These are phyloP conservation scores for Paecilomyces sp. DNA, from an alignment of 2,329 filamentous ascomycete species.

Conservation along the genomic window DNA sequence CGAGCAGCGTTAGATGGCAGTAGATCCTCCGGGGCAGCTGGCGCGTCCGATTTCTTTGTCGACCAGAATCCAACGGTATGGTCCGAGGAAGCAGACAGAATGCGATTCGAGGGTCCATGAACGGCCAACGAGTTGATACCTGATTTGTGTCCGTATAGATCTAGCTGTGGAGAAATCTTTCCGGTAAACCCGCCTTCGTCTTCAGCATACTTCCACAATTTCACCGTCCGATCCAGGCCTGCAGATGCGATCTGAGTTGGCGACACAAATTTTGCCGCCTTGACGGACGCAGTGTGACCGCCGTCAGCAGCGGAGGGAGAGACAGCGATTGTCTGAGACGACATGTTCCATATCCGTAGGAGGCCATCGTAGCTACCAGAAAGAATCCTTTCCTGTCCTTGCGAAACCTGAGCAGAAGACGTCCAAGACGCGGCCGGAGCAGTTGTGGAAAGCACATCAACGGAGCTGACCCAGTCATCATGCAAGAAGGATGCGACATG, in stretches of 20 bases:
- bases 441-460: conserved; percentile 69
- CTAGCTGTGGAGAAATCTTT: conserved; percentile 63
- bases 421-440: conserved; percentile 56
- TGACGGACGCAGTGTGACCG: conserved; percentile 70
- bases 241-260: conserved; percentile 72
- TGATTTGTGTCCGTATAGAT: conserved; percentile 75
- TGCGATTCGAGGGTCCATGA: conserved; percentile 63
- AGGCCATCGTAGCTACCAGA: conserved; percentile 91
- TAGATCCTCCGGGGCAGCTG: conserved; percentile 62
- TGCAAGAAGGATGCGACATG: conserved; percentile 92
- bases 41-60: conserved; percentile 66
- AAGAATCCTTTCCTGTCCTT: conserved; percentile 65
- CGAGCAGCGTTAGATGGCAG: conserved; percentile 59
- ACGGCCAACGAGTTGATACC: conserved; percentile 69
- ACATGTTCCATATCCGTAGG: conserved; percentile 81
- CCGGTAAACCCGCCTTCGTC: conserved; percentile 53
- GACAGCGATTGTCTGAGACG: conserved; percentile 74
- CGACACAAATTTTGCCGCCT: conserved; percentile 76
- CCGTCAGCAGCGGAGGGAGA: conserved; percentile 60
- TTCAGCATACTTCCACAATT: conserved; percentile 84
- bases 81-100: conserved; percentile 81
- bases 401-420: conserved; percentile 39
- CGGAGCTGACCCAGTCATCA: conserved; percentile 89
- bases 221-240: conserved; percentile 75
- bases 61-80: conserved; percentile 85